Base-by-base conservation (phyloP, 2,329 filamentous ascomycete genomes). In the Ramichloridium luteum region DNA sequence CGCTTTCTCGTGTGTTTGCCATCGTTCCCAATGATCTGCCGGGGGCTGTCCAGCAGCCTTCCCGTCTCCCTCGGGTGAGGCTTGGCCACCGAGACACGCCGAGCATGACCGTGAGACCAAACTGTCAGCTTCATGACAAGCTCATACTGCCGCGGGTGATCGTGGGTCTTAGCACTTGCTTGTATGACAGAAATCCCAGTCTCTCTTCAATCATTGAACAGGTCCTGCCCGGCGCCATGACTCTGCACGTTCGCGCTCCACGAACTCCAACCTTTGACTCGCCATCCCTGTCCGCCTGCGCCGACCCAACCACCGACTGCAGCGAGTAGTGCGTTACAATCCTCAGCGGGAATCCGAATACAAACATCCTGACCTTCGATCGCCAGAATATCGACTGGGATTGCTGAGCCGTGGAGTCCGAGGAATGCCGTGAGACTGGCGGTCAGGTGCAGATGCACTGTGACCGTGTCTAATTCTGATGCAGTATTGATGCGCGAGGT, bases 331-430 rank as follows among this genome's bases (percentile, higher is more conserved):
- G 67, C 62, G 1, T 59, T 61, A 5, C 76, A 56, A 44, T 83
- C 76, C 35, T 68, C 64, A 4, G 66, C 59, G 4, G 77, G 75
- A 6, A 82, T 53, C 12, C 80, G 64, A 30, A 84, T 53, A 75
- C 77, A 82, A 34, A 70, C 70, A 28, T 72, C 62, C 4, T 49
- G 46, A 1, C 59, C 64, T 3, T 70, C 57, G 0, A 76, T 59
- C 44, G 75, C 72, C 18, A 88, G 64, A 13, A 86, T 72, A 48
- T 88, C 82, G 34, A 85, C 50, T 1, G 75, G 60, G 3, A 86
- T 74, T 8, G 72, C 73, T 2, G 66, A 58, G 8, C 82, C 82
- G 0, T 72, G 74, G 12, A 72, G 57, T 13, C 82, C 82, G 1
- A 88, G 68, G 46, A 81, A 85, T 39, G 79, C 70, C 1, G 62